Base-by-base conservation (phyloP, 306 rosid species). In the Begonia peltatifolia region DNA sequence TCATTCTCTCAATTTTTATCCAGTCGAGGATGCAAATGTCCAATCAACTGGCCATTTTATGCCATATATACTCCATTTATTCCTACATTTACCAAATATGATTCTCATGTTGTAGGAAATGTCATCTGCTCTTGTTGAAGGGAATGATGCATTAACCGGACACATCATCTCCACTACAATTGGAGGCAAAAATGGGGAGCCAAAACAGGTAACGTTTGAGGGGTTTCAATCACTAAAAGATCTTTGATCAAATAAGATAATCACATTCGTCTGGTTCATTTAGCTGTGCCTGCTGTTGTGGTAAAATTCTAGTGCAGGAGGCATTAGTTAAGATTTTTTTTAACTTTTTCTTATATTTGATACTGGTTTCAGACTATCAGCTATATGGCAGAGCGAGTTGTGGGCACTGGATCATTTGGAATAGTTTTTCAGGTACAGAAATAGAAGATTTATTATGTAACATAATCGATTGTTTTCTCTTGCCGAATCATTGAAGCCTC, bases 341-440 rank as follows among this genome's bases (percentile, higher is more conserved):
- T 7, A 30, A 30, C 38, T 41, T 43, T 48, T 63, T 50, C 50
- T 41, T 46, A 59, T 57, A 58, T 66, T 15, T 60, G 42, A 58
- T 76, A 54, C 36, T 42, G 50, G 64, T 66, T 66, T 73, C 86
- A 84, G 97, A 89, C 97, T 36, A 72, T 85, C 76, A 89, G 95
- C 71, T 89, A 85, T 74, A 89, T 89, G 97, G 97, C 97, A 3
- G 95, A 89, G 64, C 94, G 94, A 52, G 85, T 81, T 64, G 97
- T 85, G 17, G 97, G 97, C 59, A 82, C 85, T n/a, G 94, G 95
- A 67, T 89, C 97, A 44, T 85, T 89, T 59, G 97, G 97, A 59
- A 69, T 82, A 30, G 97, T 89, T 70, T 89, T 82, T 68, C 97
- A 82, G 94, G 97, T 84, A 74, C 56, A 66, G 63, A 53, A 53